These are phyloP conservation scores for Pleurotus sapidus DNA, from an alignment of 768 basidiomycete genomes.

Conservation along the genomic window DNA sequence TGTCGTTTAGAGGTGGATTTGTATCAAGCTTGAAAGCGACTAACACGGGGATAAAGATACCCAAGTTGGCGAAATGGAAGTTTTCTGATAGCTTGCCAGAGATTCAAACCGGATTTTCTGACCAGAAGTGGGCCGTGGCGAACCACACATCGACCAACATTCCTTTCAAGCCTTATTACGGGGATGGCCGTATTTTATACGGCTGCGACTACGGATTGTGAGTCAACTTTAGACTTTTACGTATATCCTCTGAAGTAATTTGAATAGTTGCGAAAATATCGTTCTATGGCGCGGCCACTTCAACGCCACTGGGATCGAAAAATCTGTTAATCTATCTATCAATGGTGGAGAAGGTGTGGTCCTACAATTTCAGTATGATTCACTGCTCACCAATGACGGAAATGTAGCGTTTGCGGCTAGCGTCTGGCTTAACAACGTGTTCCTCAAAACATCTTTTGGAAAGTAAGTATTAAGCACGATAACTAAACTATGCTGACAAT, in stretches of 20 bases:
- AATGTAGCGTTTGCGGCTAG: conserved; percentile 70
- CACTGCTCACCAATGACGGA: neutral
- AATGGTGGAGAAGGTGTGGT: conserved; percentile 74
- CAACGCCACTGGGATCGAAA: conserved; percentile 53
- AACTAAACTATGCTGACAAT: neutral
- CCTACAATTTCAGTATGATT: neutral
- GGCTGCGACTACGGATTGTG: conserved; percentile 88
- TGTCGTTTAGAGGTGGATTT: conserved; percentile 43
- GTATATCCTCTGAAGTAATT: neutral
- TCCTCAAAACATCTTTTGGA: conserved; percentile 71
- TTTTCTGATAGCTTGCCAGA: conserved; percentile 78
- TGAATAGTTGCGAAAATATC: conserved; percentile 73
- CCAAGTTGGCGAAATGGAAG: conserved; percentile 63
- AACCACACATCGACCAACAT: conserved; percentile 75
- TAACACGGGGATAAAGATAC: conserved; percentile 33
- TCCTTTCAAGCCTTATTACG: conserved; percentile 65
- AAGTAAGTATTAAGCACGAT: conserved; percentile 44
- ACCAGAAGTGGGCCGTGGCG: conserved; percentile 62
- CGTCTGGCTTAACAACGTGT: conserved; percentile 74
- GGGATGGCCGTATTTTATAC: conserved; percentile 73
- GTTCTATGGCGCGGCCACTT: conserved; percentile 87
- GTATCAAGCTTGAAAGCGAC: conserved; percentile 28
- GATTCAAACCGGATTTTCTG: conserved; percentile 52
- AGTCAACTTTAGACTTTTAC: conserved; percentile 18
- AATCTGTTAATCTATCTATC: conserved; percentile 70